Base-by-base conservation (phyloP, 441 rosid genomes). In the Croton laevigatus region DNA sequence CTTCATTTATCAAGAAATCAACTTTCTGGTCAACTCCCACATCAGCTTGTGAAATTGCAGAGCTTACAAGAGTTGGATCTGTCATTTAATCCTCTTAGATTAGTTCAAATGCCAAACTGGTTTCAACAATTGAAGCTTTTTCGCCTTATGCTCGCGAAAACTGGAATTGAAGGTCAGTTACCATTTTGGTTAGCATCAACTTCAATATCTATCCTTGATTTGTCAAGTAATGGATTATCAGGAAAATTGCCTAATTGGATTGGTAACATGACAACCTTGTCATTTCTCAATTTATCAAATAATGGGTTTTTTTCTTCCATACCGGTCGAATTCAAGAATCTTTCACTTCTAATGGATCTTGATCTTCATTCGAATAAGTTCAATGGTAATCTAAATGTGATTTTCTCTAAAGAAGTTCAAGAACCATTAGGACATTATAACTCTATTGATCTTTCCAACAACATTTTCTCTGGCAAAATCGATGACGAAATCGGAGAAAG, bases 361-460 rank as follows among this genome's bases (percentile, higher is more conserved):
- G 90, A 86, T 75, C 86, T 86, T 52, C 92, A 86, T 68, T 86
- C 90, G 45, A 88, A 88, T 80, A 81, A 75, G 64, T 76, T 86
- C 32, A 70, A 58, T 1, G 86, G 92, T 19, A 32, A 19, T 57
- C 49, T 81, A 34, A 78, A 76, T n/a, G 53, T 70, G 6, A 72
- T 88, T 20, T 83, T 86, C 57, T 42, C 69, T 7, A 86, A 88
- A 75, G 64, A 73, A 62, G 72, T 81, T 17, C 59, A 44, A 44
- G 79, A 78, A 9, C 84, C 86, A 8, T 79, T 85, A 3, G 92
- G 92, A 59, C 83, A 75, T 63, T 86, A 67, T 58, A 81, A 79
- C 74, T 79, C 81, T 19, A 81, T 88, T 55, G 88, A 88, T 37
- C 67, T 86, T 44, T 86, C 87, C 13, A 34, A 69, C 65, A 88